These are phyloP conservation scores for Cucurbita maxima DNA, from an alignment of 306 rosid species.

Conservation along the genomic window DNA sequence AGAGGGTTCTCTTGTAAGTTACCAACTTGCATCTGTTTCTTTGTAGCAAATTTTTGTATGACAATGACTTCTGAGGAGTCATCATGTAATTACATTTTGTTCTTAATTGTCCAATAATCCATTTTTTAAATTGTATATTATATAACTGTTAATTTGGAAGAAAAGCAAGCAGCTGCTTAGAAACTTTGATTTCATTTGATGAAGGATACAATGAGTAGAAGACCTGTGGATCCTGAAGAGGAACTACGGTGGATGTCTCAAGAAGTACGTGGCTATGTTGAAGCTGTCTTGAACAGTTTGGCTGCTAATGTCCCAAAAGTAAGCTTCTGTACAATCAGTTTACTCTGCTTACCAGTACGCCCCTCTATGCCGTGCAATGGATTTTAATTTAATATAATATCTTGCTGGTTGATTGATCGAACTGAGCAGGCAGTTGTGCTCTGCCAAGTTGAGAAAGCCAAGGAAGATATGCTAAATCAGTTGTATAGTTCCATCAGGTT, in stretches of 20 bases:
- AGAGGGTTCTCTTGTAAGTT: constrained; percentile 91
- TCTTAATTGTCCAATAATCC: neutral
- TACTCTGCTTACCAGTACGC: neutral
- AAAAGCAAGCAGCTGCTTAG: neutral
- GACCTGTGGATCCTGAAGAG: constrained; percentile 96
- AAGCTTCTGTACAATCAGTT: constrained; percentile 7
- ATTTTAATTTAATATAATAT: constrained; percentile 11
- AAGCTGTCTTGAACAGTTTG: constrained; percentile 97
- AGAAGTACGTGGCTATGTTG: constrained; percentile 96
- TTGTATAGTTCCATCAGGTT: constrained; percentile 92
- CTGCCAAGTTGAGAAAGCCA: constrained; percentile 95
- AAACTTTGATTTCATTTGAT: neutral
- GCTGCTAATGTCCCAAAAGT: constrained; percentile 97
- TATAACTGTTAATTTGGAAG: neutral
- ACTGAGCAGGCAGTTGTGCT: constrained; percentile 93
- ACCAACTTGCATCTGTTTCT: neutral
- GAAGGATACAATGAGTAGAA: constrained; percentile 82
- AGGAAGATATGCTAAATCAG: constrained; percentile 95
- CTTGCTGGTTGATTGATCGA: constrained; percentile 22
- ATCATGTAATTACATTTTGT: neutral
- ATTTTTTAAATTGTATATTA: neutral
- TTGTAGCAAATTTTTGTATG: neutral
- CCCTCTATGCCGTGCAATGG: neutral
- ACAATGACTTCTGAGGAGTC: neutral
- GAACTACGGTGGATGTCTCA: constrained; percentile 99